A percentile compares a stretch with the other conserved stretches of the same genome.
Conservation (phyloP, 73 alveolate species). For the Paramecium pentaurelia region DNA sequence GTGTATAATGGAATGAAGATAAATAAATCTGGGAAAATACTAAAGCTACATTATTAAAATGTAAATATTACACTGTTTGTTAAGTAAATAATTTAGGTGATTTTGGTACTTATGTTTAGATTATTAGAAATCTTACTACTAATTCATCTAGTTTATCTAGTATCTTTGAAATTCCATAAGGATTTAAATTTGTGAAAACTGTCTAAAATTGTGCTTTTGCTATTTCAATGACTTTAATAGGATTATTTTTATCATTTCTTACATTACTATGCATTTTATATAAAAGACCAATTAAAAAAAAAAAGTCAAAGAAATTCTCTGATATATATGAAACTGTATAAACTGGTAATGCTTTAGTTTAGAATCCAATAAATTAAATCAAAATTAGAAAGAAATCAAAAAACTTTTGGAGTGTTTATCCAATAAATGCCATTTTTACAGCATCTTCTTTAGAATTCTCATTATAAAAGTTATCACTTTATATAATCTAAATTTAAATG, state of each 20-base stretch:
- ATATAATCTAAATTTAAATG: background rate
- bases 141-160: background rate
- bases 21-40: constrained; percentile 30
- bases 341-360: background rate
- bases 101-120: background rate
- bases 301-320: background rate
- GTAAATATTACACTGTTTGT: constrained; percentile 27
- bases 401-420: constrained; percentile 31
- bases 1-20: constrained; percentile 33
- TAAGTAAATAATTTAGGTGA: background rate
- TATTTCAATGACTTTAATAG: background rate
- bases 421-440: background rate
- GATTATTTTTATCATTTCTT: background rate
- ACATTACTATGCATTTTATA: background rate
- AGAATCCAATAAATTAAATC: background rate
- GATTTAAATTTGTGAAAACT: background rate
- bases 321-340: background rate
- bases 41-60: background rate
- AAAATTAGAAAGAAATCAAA: background rate
- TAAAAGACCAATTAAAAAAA: background rate
- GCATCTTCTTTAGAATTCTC: background rate
- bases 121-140: background rate
- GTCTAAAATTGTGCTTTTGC: constrained; percentile 40
- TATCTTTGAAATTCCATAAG: background rate
- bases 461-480: constrained; percentile 1